Percentiles rank a stretch among this genome's conserved stretches.
Conservation (phyloP, 164 flowering plant genomes). For the Pachysandra terminalis region DNA sequence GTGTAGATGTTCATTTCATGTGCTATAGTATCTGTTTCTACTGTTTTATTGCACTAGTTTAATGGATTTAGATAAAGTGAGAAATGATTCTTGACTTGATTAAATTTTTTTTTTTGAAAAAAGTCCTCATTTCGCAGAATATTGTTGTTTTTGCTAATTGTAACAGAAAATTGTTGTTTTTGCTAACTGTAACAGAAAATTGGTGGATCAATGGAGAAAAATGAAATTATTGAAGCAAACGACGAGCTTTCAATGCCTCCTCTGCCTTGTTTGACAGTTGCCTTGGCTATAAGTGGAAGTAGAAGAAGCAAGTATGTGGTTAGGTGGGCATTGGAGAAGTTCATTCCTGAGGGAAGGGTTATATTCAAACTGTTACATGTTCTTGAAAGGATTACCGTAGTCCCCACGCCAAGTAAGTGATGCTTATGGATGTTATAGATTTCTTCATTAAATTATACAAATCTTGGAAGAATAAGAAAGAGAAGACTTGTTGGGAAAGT, state of each 20-base stretch:
- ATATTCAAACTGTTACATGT: conserved; percentile 70
- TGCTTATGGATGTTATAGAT: not conserved
- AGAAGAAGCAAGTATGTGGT: conserved; percentile 54
- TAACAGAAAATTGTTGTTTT: not conserved
- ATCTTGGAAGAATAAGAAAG: not conserved
- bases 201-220: conserved; percentile 27
- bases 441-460: too few relatives aligned
- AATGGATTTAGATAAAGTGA: too few relatives aligned
- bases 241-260: conserved; percentile 17
- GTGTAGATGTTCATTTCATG: too few relatives aligned
- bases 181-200: conserved; percentile 1
- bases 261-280: conserved; percentile 32
- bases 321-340: conserved; percentile 79
- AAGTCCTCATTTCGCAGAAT: too few relatives aligned
- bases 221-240: conserved; percentile 27
- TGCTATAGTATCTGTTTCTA: too few relatives aligned
- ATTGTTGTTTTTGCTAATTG: not conserved
- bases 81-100: too few relatives aligned
- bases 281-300: conserved; percentile 58
- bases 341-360: conserved; percentile 46
- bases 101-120: too few relatives aligned
- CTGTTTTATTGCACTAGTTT: too few relatives aligned
- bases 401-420: conserved; percentile 65
- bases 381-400: conserved; percentile 35
- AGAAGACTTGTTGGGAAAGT: not conserved